phyloP scores from a whole-genome alignment of 495 filamentous ascomycete genomes.

The Cetradonia linearis region DNA sequence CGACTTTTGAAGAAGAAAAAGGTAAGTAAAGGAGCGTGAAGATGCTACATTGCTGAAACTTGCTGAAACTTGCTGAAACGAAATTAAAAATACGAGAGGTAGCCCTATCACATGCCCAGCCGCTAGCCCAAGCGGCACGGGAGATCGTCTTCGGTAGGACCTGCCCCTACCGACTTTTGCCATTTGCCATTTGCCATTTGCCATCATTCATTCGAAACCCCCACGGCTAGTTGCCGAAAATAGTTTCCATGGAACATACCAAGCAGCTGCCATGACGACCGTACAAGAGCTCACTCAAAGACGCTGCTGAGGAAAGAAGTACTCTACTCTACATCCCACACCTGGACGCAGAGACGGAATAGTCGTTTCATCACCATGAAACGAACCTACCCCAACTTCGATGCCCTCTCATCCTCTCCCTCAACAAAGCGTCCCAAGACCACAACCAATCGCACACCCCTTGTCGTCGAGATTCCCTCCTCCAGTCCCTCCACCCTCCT shows the following conservation, averaged over 20 bases:
- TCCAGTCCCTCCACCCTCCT: constrained; percentile 5
- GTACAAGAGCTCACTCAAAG: neutral
- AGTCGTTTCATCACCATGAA: constrained; percentile 1
- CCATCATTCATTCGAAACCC: neutral
- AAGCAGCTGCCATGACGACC: too few species aligned
- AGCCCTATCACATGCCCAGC: constrained; percentile 1
- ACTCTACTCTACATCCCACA: too few species aligned
- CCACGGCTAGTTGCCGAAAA: neutral
- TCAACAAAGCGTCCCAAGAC: neutral
- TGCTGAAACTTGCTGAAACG: neutral
- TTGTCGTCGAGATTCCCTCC: neutral
- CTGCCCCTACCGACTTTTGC: too few species aligned
- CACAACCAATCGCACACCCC: neutral
- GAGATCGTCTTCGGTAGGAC: neutral
- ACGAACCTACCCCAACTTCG: neutral
- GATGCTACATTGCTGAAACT: constrained; percentile 5
- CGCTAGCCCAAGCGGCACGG: neutral
- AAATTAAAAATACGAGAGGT: neutral
- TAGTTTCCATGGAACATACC: neutral
- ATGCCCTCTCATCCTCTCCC: neutral
- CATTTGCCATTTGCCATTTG: too few species aligned
- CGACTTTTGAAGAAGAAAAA: neutral
- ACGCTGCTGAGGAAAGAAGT: too few species aligned
- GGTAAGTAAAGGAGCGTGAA: neutral
- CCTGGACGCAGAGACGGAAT: too few species aligned